phyloP scores from a whole-genome alignment of 2,329 filamentous ascomycete species.

The Fonsecaea nubica region DNA sequence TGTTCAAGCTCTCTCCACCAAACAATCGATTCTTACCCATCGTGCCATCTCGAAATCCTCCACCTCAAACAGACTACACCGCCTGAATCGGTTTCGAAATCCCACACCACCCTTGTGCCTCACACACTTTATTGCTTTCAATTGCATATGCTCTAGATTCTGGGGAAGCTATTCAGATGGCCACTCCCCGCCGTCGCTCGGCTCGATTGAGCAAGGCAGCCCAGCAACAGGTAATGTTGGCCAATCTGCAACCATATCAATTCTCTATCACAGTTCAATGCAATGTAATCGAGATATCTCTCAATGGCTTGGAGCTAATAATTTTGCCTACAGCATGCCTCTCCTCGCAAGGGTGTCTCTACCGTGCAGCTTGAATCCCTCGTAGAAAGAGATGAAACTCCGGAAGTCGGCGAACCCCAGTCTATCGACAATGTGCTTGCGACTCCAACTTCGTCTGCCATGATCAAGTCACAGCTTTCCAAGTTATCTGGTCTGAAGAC shows the following conservation, averaged over 20 bases:
- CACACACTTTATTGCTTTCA: neutral
- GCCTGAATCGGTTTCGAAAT: neutral
- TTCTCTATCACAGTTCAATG: neutral
- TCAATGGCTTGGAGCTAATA: slow-evolving; percentile 22
- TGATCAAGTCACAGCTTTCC: slow-evolving; percentile 44
- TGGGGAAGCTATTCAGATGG: slow-evolving; percentile 21
- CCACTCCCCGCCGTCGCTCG: slow-evolving; percentile 37
- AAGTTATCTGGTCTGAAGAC: slow-evolving; percentile 55
- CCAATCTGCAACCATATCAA: slow-evolving; percentile 12
- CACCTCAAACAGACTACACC: slow-evolving; percentile 5
- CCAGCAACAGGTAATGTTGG: slow-evolving; percentile 33
- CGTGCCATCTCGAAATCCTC: slow-evolving; percentile 12
- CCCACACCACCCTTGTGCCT: neutral
- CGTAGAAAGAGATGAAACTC: slow-evolving; percentile 55
- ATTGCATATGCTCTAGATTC: neutral
- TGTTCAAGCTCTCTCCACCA: slow-evolving; percentile 18
- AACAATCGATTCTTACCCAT: slow-evolving; percentile 7
- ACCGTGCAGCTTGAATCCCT: slow-evolving; percentile 52
- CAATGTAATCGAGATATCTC: slow-evolving; percentile 6
- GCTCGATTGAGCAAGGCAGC: slow-evolving; percentile 37
- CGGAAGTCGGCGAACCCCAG: slow-evolving; percentile 43
- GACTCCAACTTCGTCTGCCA: slow-evolving; percentile 44
- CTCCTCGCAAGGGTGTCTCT: slow-evolving; percentile 38
- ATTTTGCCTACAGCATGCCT: slow-evolving; percentile 25
- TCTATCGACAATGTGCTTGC: slow-evolving; percentile 44